Conservation (phyloP, 257 asterid genomes). For the Solanum etuberosum region DNA sequence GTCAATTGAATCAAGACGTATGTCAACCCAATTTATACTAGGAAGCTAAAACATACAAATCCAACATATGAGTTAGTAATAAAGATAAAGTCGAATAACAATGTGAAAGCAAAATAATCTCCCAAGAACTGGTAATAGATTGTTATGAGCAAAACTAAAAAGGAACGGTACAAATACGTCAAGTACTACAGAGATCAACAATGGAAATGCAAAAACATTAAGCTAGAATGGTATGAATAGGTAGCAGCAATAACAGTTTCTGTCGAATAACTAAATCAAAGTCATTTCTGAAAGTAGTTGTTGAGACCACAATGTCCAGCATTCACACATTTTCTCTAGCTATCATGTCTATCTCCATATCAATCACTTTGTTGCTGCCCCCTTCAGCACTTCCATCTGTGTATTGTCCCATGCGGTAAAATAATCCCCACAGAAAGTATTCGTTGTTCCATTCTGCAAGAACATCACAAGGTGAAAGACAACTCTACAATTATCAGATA, state of each 20-base stretch:
- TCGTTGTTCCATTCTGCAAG: constrained; percentile 41
- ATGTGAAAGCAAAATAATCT: not conserved
- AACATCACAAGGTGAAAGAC: not conserved
- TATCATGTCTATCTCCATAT: constrained; percentile 47
- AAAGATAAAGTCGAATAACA: not conserved
- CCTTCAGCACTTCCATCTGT: too few species aligned
- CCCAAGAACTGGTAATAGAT: not conserved
- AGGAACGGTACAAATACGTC: not conserved
- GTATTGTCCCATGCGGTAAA: not conserved
- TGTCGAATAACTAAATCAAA: not conserved
- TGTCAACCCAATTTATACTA: not conserved
- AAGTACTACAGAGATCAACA: not conserved
- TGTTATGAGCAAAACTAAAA: not conserved
- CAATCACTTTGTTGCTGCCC: too few species aligned
- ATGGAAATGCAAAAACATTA: not conserved
- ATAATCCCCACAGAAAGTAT: constrained; percentile 57
- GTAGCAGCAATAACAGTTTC: not conserved
- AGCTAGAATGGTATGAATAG: not conserved
- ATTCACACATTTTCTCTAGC: constrained; percentile 36
- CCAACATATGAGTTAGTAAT: not conserved
- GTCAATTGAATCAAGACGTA: not conserved
- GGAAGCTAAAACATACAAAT: not conserved
- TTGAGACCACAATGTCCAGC: constrained; percentile 13
- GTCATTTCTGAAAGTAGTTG: not conserved
- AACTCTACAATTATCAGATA: not conserved